phyloP scores from a whole-genome alignment of 163 green algal genomes.

The Trebouxia gelatinosa region DNA sequence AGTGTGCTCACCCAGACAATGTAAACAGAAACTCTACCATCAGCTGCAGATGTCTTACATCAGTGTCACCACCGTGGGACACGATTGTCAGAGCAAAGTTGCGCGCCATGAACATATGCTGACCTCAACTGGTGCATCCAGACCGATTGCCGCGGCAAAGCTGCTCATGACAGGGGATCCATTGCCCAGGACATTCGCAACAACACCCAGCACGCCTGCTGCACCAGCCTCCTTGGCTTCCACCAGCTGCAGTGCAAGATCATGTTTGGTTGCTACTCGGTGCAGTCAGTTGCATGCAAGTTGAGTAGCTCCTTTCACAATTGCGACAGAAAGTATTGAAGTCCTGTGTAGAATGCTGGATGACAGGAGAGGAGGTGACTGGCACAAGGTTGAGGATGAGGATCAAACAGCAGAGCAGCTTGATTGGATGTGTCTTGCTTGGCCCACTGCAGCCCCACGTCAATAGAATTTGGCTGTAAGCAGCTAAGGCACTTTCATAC shows the following conservation, averaged over 20 bases:
- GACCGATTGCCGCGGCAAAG: conserved; percentile 72
- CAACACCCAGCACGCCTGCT: conserved; percentile 69
- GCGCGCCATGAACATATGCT: background rate
- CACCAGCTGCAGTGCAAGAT: conserved; percentile 71
- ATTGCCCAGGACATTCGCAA: conserved; percentile 46
- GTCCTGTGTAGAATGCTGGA: background rate
- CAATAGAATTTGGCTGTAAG: too few relatives aligned
- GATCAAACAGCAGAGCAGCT: too few relatives aligned
- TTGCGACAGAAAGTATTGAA: background rate
- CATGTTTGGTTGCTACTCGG: too few relatives aligned
- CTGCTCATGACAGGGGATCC: conserved; percentile 65
- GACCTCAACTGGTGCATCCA: conserved; percentile 70
- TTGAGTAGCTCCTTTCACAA: background rate
- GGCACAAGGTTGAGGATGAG: background rate
- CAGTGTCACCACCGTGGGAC: too few relatives aligned
- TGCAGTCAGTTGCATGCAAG: background rate
- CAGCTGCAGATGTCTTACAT: too few relatives aligned
- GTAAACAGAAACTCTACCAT: background rate
- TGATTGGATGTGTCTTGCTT: background rate
- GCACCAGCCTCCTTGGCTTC: conserved; percentile 79
- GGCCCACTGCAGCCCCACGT: too few relatives aligned
- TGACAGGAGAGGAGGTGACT: background rate
- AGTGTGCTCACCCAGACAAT: background rate
- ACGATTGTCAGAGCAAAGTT: background rate
- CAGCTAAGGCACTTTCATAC: too few relatives aligned